These are phyloP conservation scores for Fusarium vanettenii DNA, from an alignment of 2,329 filamentous ascomycete species.

Conservation along the genomic window DNA sequence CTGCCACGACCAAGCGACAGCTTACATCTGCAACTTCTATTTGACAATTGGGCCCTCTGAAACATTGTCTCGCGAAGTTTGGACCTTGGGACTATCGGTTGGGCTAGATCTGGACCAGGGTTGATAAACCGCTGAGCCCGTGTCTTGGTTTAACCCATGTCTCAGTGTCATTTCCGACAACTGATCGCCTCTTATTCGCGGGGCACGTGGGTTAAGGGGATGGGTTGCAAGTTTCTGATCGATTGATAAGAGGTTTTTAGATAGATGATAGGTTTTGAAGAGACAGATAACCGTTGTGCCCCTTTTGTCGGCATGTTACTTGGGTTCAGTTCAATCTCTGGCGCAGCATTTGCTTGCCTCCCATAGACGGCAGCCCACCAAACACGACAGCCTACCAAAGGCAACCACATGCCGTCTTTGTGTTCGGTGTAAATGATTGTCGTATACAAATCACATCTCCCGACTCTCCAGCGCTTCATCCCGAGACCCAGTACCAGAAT, in stretches of 20 bases:
- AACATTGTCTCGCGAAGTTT: not conserved
- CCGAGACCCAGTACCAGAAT: not conserved
- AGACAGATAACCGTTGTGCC: not conserved
- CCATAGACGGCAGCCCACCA: not conserved
- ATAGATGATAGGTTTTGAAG: not conserved
- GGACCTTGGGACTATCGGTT: not conserved
- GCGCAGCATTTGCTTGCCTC: not conserved
- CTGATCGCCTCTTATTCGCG: not conserved
- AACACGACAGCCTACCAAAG: not conserved
- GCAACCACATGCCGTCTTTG: not conserved
- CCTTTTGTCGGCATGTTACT: not conserved
- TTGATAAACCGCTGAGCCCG: not conserved
- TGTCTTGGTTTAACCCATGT: not conserved
- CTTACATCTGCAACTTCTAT: constrained; percentile 9
- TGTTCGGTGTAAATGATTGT: not conserved
- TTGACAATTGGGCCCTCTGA: not conserved
- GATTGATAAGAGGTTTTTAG: not conserved
- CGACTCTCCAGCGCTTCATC: not conserved
- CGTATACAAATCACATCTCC: not conserved
- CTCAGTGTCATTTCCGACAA: not conserved
- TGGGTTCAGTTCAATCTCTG: not conserved
- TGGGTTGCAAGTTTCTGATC: not conserved
- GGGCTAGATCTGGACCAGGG: not conserved
- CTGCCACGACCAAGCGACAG: not conserved
- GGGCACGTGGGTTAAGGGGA: not conserved